A percentile compares a stretch with the other conserved stretches of the same genome.
Conservation (phyloP, 2,329 filamentous ascomycete species). For the Ophiostoma tasmaniense region DNA sequence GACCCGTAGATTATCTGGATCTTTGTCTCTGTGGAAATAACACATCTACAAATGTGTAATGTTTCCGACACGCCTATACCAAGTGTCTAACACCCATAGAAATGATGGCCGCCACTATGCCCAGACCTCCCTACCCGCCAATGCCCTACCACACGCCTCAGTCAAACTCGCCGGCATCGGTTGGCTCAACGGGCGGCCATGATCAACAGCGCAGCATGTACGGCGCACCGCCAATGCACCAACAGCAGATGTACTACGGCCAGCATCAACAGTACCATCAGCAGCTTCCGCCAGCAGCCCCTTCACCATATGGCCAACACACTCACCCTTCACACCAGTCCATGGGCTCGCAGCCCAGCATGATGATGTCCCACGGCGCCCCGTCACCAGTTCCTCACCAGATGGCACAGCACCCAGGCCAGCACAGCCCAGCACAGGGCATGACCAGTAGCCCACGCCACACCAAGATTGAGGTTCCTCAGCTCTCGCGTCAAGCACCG, state of each 20-base stretch:
- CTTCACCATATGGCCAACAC: constrained; percentile 55
- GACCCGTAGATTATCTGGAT: not conserved
- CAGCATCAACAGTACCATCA: constrained; percentile 56
- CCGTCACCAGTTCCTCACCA: constrained; percentile 41
- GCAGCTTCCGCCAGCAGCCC: constrained; percentile 54
- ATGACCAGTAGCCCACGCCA: constrained; percentile 55
- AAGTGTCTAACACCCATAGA: constrained; percentile 31
- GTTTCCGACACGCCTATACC: too few relatives aligned
- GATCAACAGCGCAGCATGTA: constrained; percentile 87
- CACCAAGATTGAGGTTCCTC: constrained; percentile 55
- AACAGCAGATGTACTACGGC: constrained; percentile 70
- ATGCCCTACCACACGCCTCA: constrained; percentile 90
- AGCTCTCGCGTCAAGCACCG: constrained; percentile 48
- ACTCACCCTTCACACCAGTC: constrained; percentile 46
- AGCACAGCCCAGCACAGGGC: constrained; percentile 46
- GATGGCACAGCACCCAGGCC: constrained; percentile 50
- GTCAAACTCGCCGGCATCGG: constrained; percentile 88
- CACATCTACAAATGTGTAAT: not conserved
- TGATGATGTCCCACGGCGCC: constrained; percentile 57
- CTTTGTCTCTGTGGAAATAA: too few relatives aligned
- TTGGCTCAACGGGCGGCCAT: constrained; percentile 79
- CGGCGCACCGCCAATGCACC: constrained; percentile 67
- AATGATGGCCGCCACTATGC: constrained; percentile 63
- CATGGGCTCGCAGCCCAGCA: constrained; percentile 56
- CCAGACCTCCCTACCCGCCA: constrained; percentile 73